These are phyloP conservation scores for Phyllosticta citribraziliensis DNA, from an alignment of 2,329 filamentous ascomycete species.

Conservation along the genomic window DNA sequence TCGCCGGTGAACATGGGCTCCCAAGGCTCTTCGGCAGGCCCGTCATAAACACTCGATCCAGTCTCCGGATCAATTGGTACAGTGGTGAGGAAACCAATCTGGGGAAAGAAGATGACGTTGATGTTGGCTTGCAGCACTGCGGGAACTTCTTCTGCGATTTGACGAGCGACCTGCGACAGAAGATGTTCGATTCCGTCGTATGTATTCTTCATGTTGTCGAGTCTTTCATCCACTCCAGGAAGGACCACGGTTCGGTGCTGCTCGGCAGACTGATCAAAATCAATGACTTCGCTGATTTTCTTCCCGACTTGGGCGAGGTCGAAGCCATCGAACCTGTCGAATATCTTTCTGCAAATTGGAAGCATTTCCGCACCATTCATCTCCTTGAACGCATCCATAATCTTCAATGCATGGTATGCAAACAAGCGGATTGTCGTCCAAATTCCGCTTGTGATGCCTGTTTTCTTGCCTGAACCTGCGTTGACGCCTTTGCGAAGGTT, in stretches of 20 bases:
- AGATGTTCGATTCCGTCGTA: constrained; percentile 72
- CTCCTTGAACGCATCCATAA: constrained; percentile 54
- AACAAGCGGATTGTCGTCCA: constrained; percentile 70
- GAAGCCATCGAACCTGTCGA: constrained; percentile 48
- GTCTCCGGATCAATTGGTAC: constrained; percentile 53
- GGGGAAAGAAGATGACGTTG: constrained; percentile 84
- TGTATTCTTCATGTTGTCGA: constrained; percentile 67
- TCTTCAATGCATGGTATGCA: constrained; percentile 57
- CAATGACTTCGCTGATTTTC: constrained; percentile 62
- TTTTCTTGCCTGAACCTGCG: constrained; percentile 37
- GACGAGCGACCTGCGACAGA: constrained; percentile 55
- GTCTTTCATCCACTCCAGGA: constrained; percentile 57
- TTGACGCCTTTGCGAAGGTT: constrained; percentile 72
- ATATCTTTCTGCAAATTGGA: constrained; percentile 48
- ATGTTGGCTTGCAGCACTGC: constrained; percentile 43
- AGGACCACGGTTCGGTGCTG: constrained; percentile 64
- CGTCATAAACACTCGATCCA: constrained; percentile 53
- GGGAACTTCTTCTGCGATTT: constrained; percentile 55
- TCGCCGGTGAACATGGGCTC: constrained; percentile 66
- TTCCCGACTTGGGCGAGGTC: constrained; percentile 58
- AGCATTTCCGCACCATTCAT: constrained; percentile 46
- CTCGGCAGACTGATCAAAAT: constrained; percentile 67
- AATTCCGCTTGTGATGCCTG: constrained; percentile 53
- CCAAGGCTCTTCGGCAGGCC: constrained; percentile 55
- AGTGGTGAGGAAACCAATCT: constrained; percentile 80